phyloP scores from a whole-genome alignment of 495 filamentous ascomycete genomes.

The Penicillium goetzii region DNA sequence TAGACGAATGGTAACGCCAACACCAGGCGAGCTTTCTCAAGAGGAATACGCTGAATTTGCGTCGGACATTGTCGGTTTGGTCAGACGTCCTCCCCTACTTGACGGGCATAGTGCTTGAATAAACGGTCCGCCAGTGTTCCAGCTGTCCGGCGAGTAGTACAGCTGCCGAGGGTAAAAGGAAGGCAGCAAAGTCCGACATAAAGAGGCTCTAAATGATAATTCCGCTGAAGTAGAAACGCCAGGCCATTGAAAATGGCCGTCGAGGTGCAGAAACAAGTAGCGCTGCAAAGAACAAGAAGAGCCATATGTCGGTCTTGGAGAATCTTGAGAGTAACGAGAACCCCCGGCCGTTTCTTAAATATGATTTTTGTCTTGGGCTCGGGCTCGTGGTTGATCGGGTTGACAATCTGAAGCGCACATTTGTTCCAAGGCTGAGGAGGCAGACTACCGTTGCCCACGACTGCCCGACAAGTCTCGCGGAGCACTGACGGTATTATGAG shows the following conservation, averaged over 20 bases:
- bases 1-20: constrained; percentile 4
- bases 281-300: constrained; percentile 6
- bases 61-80: constrained; percentile 6
- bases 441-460: constrained; percentile 47
- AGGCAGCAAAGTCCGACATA: constrained; percentile 13
- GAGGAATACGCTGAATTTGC: constrained; percentile 6
- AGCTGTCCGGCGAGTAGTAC: constrained; percentile 11
- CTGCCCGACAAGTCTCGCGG: constrained; percentile 42
- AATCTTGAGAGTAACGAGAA: background rate
- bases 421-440: constrained; percentile 40
- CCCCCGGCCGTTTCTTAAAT: background rate
- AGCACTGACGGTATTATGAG: constrained; percentile 19
- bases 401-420: background rate
- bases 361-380: background rate
- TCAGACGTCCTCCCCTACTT: constrained; percentile 3
- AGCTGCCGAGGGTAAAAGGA: constrained; percentile 1
- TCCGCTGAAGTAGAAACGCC: background rate
- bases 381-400: background rate
- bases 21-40: constrained; percentile 1
- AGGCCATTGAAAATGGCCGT: constrained; percentile 10
- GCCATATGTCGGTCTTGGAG: constrained; percentile 4
- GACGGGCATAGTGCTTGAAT: constrained; percentile 1
- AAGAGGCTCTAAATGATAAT: constrained; percentile 10
- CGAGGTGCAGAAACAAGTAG: background rate
- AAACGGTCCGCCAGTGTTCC: constrained; percentile 8